Evolutionary conservation across 2,329 filamentous ascomycete genomes (phyloP), one percentile per base, ranked within the genome.

Genomic region (Anisogramma anomala): DNA sequence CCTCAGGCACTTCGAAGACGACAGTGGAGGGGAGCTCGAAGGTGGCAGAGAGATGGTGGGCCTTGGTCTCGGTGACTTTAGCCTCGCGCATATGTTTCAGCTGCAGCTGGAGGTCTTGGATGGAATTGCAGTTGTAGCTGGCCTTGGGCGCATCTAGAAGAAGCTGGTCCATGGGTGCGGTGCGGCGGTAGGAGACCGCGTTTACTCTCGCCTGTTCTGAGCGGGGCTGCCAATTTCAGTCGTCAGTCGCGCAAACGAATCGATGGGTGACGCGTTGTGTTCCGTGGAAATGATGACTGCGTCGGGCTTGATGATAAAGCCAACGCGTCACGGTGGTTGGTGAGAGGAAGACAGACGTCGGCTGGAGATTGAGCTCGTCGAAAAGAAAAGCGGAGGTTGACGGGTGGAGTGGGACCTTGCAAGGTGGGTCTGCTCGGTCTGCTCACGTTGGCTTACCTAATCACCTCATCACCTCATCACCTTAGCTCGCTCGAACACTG

Each of bases 61-160:
- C 71, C 35, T 66, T 68, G 15, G 61, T 69, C 9, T 63, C 58
- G 4, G 66, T 65, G 14, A 62, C 60, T 46, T 68, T 72, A 14
- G 57, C 53, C 5, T 57, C 52, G 33, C 74, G 53, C 0, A 63
- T 46, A 6, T 53, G 50, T 27, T 59, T 60, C 18, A 78, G 55
- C n/a, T 64, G 63, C 17, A 50, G 49, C 47, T 68, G 62, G 6
- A 77, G 55, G 20, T 76, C 68, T 14, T 68, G 63, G 33, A 62
- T 45, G 5, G 63, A 66, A 37, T 42, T 49, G 53, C 64, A 66
- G 9, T 52, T 43, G 17, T 52, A 45, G 38, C 54, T 58, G 8
- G 41, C 20, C 39, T 52, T 53, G 41, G 52, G 47, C 20, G 54
- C 50, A 39, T 57, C 58, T 25, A 41, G 20, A 1, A 60, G 51